phyloP scores from a whole-genome alignment of 1,139 yeast species.

The Entelexis paramagnoliae region DNA sequence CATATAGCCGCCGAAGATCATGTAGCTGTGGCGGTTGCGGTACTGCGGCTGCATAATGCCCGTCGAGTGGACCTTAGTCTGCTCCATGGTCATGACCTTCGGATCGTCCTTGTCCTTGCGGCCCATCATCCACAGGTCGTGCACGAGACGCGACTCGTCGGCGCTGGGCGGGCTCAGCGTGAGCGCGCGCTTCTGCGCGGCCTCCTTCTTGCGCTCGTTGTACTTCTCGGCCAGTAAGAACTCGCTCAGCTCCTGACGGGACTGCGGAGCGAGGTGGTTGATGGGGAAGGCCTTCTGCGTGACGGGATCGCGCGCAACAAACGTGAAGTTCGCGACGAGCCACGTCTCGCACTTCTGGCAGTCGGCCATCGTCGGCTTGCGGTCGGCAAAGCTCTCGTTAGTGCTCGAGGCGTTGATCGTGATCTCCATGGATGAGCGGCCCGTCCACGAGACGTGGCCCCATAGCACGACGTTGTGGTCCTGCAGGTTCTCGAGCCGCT shows the following conservation, averaged over 20 bases:
- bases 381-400: conserved; percentile 41
- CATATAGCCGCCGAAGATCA: conserved; percentile 89
- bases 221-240: conserved; percentile 83
- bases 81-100: conserved; percentile 50
- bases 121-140: conserved; percentile 55
- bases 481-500: conserved; percentile 68
- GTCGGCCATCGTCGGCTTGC: conserved; percentile 22
- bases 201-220: conserved; percentile 70
- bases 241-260: conserved; percentile 68
- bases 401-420: conserved; percentile 79
- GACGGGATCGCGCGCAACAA: conserved; percentile 86
- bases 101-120: conserved; percentile 20
- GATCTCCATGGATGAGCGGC: conserved; percentile 90
- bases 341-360: conserved; percentile 43
- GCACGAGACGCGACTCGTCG: conserved; percentile 62
- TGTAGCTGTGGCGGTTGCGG: conserved; percentile 83
- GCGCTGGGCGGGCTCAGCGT: conserved; percentile 58
- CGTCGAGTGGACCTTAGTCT: conserved; percentile 61
- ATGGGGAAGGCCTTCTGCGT: conserved; percentile 82
- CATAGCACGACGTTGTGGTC: conserved; percentile 70
- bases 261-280: conserved; percentile 63
- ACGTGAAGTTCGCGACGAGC: conserved; percentile 82
- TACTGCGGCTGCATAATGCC: conserved; percentile 93
- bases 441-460: conserved; percentile 89
- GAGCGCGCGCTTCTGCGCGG: conserved; percentile 52